These are phyloP conservation scores for Pythium grandisporangium DNA, from an alignment of 352 stramenopile genomes.

Conservation along the genomic window DNA sequence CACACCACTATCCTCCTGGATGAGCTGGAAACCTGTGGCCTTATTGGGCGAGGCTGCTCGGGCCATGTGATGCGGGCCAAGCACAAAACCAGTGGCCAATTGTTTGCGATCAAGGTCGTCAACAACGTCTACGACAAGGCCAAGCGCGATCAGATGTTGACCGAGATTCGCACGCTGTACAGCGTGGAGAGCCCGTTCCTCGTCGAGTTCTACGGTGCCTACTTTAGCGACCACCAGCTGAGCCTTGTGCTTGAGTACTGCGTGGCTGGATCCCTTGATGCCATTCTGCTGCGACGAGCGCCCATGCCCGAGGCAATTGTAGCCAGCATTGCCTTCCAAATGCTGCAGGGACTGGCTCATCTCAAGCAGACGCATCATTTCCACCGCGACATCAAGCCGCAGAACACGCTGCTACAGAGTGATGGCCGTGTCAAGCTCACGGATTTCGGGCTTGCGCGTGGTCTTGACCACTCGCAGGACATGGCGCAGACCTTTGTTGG, in stretches of 20 bases:
- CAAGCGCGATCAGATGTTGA: conserved; percentile 67
- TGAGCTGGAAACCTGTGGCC: conserved; percentile 32
- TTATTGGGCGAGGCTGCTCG: conserved; percentile 54
- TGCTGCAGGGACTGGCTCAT: conserved; percentile 44
- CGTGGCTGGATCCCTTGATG: conserved; percentile 48
- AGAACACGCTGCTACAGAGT: conserved; percentile 87
- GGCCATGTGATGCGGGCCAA: conserved; percentile 50
- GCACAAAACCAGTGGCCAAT: conserved; percentile 20
- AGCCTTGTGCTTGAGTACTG: conserved; percentile 66
- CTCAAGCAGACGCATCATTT: conserved; percentile 73
- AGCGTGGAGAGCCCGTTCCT: conserved; percentile 55
- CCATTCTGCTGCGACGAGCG: conserved; percentile 14
- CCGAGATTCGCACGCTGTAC: conserved; percentile 72
- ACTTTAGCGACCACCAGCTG: conserved; percentile 63
- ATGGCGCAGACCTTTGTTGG: conserved; percentile 87
- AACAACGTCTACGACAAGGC: conserved; percentile 74
- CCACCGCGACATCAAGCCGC: conserved; percentile 91
- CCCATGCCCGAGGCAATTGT: conserved; percentile 36
- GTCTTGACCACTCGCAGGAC: conserved; percentile 53
- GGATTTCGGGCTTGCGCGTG: conserved; percentile 64
- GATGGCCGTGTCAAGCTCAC: conserved; percentile 75
- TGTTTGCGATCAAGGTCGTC: conserved; percentile 64
- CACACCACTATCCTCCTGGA: conserved; percentile 26
- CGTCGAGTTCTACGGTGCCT: conserved; percentile 59
- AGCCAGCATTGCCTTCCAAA: conserved; percentile 47